A percentile compares a stretch with the other conserved stretches of the same genome.
phyloP scores from a whole-genome alignment of 768 basidiomycete species.

The Suillus alpinus region DNA sequence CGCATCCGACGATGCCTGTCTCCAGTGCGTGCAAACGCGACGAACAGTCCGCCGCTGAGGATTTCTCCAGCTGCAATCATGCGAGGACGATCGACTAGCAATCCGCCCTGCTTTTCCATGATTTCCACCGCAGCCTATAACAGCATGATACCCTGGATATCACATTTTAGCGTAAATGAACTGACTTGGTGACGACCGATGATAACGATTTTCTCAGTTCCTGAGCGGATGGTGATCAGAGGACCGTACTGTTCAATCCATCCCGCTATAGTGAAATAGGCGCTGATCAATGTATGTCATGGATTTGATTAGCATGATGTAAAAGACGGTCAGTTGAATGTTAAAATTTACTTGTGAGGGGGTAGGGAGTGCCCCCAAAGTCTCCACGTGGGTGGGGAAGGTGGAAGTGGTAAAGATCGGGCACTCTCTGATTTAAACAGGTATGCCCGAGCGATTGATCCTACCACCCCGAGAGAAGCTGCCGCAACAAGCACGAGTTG shows the following conservation, averaged over 20 bases:
- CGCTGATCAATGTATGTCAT: neutral
- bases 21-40: constrained; percentile 44
- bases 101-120: constrained; percentile 54
- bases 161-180: neutral
- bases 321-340: neutral
- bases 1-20: constrained; percentile 53
- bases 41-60: constrained; percentile 52
- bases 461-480: neutral
- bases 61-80: constrained; percentile 51
- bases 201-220: constrained; percentile 20
- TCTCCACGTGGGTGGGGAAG: neutral
- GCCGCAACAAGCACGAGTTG: neutral
- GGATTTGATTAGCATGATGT: neutral
- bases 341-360: neutral
- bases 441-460: neutral
- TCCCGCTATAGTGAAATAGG: neutral
- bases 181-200: constrained; percentile 24
- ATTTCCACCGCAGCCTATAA: constrained; percentile 47
- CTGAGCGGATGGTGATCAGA: constrained; percentile 20
- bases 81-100: constrained; percentile 44
- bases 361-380: neutral
- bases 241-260: constrained; percentile 27
- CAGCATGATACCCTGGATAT: neutral
- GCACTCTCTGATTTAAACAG: no score
- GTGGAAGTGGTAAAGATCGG: neutral